Evolutionary conservation across 805 yeast genomes (phyloP).

Genomic region (Wickerhamomyces pijperi): DNA sequence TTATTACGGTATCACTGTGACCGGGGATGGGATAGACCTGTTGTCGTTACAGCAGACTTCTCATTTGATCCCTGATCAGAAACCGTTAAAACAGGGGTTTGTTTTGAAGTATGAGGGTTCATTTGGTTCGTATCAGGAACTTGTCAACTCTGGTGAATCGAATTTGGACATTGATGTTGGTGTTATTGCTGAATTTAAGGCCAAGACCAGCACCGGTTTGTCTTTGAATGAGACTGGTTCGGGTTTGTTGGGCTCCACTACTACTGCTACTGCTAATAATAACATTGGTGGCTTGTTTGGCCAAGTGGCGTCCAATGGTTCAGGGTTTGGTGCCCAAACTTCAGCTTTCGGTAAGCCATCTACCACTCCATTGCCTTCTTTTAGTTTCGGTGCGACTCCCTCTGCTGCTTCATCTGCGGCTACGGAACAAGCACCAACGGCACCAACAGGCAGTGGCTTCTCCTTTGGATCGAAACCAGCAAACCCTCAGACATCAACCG

Average conservation of each 20-base stretch:
- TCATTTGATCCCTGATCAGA: conserved; percentile 23
- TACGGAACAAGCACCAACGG: too few relatives aligned
- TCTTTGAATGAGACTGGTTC: too few relatives aligned
- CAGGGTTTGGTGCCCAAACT: not conserved
- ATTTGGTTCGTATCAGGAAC: conserved; percentile 18
- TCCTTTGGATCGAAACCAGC: not conserved
- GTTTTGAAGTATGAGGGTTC: conserved; percentile 31
- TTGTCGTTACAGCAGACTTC: conserved; percentile 28
- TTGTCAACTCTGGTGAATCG: conserved; percentile 20
- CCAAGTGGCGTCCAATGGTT: not conserved
- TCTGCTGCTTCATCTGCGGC: not conserved
- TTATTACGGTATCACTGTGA: conserved; percentile 47
- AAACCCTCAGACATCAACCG: not conserved
- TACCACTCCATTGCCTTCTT: too few relatives aligned
- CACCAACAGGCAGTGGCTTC: too few relatives aligned
- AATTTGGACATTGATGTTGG: conserved; percentile 3
- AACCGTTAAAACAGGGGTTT: conserved; percentile 36
- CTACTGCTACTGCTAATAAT: too few relatives aligned
- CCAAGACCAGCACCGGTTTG: not conserved
- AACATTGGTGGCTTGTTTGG: too few relatives aligned
- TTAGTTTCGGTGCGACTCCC: not conserved
- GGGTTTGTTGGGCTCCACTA: too few relatives aligned
- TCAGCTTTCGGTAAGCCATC: not conserved
- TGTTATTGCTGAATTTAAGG: not conserved
- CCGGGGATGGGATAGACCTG: conserved; percentile 30